Base-by-base conservation (phyloP, 2,329 filamentous ascomycete genomes). In the Xylaria sp. region DNA sequence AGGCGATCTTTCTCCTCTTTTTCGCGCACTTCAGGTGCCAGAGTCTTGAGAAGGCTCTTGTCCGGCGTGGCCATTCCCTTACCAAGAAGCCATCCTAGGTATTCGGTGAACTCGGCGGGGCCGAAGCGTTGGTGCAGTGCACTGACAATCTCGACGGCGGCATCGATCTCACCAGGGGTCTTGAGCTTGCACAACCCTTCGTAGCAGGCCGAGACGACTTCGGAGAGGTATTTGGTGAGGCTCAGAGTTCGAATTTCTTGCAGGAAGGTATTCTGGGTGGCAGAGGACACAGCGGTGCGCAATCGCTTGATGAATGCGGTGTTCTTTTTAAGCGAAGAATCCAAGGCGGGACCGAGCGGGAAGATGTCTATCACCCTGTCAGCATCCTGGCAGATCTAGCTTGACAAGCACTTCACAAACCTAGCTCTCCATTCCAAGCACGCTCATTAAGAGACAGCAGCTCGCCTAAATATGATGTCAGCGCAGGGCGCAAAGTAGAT, bases 231-330 rank as follows among this genome's bases (percentile, higher is more conserved):
- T 80, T 97, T 98, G 86, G 95, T 93, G 60, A 98, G 87, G 74
- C 94, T 98, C 34, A 98, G 87, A 32, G 93, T 92, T 76, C 92
- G 91, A 76, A 97, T 94, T 79, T 98, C 95, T 79, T 95, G 90
- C 57, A 97, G 84, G 82, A 98, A 97, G 68, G 94, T 96, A 74
- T 88, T 85, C 64, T 94, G 89, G 65, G 92, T 93, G 66, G 94
- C 86, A 58, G 93, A 84, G 72, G 92, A 94, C 72, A 98, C 91
- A 69, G 94, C 93, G 68, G 95, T 98, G 75, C 95, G 93, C 65
- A 98, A 87, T 77, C 95, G 93, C 83, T 97, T 98, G 79, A 98
- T 98, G 81, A 98, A 98, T 74, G 94, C 94, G 3, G 95, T 98
- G 77, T 98, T 98, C 85, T 98, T 98, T 84, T 97, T 98, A 81